Conservation (phyloP, 495 filamentous ascomycete species). For the Penicillium silybi region DNA sequence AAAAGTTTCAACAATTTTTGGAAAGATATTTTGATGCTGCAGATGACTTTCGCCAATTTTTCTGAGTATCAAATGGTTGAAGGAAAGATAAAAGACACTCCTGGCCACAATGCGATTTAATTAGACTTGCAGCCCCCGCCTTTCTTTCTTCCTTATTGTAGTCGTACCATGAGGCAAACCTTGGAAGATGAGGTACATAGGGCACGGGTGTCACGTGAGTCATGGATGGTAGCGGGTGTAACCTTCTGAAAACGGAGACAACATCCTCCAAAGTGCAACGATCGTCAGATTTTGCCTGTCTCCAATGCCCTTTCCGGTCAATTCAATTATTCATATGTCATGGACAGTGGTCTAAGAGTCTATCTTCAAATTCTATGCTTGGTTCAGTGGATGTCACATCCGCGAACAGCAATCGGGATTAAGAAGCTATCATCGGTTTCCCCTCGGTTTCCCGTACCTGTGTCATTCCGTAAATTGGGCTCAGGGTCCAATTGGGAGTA, state of each 20-base stretch:
- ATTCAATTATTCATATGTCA: not conserved
- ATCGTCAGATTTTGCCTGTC: not conserved
- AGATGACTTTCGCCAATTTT: not conserved
- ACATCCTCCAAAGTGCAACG: constrained; percentile 8
- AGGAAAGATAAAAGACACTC: not conserved
- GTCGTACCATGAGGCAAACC: not conserved
- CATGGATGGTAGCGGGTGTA: constrained; percentile 11
- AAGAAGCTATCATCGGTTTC: constrained; percentile 5
- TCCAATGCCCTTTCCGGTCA: not conserved
- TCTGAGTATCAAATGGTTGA: not conserved
- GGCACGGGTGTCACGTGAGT: constrained; percentile 19
- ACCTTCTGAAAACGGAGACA: constrained; percentile 25
- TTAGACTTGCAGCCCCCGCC: not conserved
- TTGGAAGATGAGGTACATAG: constrained; percentile 5
- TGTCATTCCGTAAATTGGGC: not conserved
- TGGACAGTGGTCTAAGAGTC: not conserved
- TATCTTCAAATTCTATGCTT: not conserved
- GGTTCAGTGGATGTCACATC: constrained; percentile 1
- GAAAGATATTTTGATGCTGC: not conserved
- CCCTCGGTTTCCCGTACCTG: constrained; percentile 10
- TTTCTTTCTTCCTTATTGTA: not conserved
- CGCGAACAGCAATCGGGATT: constrained; percentile 22
- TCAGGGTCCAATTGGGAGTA: not conserved
- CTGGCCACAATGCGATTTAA: not conserved
- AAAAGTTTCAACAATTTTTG: not conserved